These are phyloP conservation scores for Collybia sordida DNA, from an alignment of 768 basidiomycete species.

Conservation along the genomic window DNA sequence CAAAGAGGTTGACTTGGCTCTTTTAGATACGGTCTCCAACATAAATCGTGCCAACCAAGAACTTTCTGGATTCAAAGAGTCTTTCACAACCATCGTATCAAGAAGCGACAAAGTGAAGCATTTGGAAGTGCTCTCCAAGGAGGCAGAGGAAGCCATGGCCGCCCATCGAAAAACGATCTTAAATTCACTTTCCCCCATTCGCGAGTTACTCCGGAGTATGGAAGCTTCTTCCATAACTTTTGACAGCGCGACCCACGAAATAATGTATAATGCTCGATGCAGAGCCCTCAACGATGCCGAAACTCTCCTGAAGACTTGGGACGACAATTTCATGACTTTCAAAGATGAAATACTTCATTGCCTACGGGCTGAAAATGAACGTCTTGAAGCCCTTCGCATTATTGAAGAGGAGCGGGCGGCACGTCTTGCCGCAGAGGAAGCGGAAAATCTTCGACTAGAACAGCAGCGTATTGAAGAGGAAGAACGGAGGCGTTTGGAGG, in stretches of 20 bases:
- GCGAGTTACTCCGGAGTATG: conserved; percentile 55
- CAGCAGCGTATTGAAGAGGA: conserved; percentile 27
- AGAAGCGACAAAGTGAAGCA: conserved; percentile 25
- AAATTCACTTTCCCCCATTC: conserved; percentile 52
- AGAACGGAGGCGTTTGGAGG: conserved; percentile 21
- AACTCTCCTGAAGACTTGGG: conserved; percentile 46
- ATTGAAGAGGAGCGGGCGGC: conserved; percentile 33
- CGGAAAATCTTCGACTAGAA: conserved; percentile 32
- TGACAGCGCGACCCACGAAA: conserved; percentile 46
- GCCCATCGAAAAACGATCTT: conserved; percentile 36
- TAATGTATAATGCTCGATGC: conserved; percentile 47
- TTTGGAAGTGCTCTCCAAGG: conserved; percentile 34
- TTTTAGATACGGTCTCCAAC: conserved; percentile 34
- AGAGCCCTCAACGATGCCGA: conserved; percentile 53
- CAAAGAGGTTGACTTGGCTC: conserved; percentile 46
- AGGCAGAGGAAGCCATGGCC: conserved; percentile 34
- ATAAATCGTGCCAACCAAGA: conserved; percentile 39
- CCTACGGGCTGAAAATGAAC: conserved; percentile 37
- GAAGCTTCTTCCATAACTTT: conserved; percentile 42
- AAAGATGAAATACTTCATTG: conserved; percentile 39
- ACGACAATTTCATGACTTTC: conserved; percentile 40
- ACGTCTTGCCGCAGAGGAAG: conserved; percentile 33
- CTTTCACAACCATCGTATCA: conserved; percentile 25
- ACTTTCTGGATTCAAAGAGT: conserved; percentile 36
- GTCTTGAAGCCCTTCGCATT: conserved; percentile 36